Evolutionary conservation across 2,329 filamentous ascomycete species (phyloP).

Genomic region (Metarhizium sp.): DNA sequence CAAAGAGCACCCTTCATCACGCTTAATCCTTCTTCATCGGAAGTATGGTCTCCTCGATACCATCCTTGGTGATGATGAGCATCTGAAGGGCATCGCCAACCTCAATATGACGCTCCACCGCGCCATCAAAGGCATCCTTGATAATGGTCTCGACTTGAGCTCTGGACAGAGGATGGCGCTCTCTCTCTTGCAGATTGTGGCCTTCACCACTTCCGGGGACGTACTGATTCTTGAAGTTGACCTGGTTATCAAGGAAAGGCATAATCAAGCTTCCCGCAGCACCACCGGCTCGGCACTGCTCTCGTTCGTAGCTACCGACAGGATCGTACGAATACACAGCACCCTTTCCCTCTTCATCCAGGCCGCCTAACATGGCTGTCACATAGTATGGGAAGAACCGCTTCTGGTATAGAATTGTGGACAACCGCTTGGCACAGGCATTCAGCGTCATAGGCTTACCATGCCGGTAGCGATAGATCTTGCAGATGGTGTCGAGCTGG

Average conservation of each 20-base stretch:
- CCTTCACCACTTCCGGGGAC: slow-evolving; percentile 77
- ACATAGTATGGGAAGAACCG: slow-evolving; percentile 99
- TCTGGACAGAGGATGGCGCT: slow-evolving; percentile 59
- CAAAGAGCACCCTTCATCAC: not conserved
- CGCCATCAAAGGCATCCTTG: slow-evolving; percentile 95
- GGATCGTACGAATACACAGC: slow-evolving; percentile 97
- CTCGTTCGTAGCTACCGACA: slow-evolving; percentile 93
- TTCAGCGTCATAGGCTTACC: slow-evolving; percentile 92
- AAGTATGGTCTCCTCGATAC: slow-evolving; percentile 76
- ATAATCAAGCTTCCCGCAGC: slow-evolving; percentile 93
- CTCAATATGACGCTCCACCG: slow-evolving; percentile 97
- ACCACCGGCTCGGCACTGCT: slow-evolving; percentile 89
- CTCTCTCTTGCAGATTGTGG: slow-evolving; percentile 66
- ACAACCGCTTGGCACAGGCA: slow-evolving; percentile 89
- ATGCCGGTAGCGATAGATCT: slow-evolving; percentile 98
- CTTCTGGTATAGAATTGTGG: slow-evolving; percentile 93
- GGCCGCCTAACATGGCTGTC: slow-evolving; percentile 82
- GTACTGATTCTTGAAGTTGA: slow-evolving; percentile 99
- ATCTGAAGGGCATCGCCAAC: slow-evolving; percentile 95
- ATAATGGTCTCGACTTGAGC: slow-evolving; percentile 77
- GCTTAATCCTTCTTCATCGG: slow-evolving; percentile 82
- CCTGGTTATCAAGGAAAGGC: slow-evolving; percentile 98
- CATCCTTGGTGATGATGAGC: slow-evolving; percentile 80
- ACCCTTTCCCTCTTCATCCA: slow-evolving; percentile 91
- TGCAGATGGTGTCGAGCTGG: slow-evolving; percentile 86